These are phyloP conservation scores for Pseudevernia furfuracea DNA, from an alignment of 495 filamentous ascomycete species.

Conservation along the genomic window DNA sequence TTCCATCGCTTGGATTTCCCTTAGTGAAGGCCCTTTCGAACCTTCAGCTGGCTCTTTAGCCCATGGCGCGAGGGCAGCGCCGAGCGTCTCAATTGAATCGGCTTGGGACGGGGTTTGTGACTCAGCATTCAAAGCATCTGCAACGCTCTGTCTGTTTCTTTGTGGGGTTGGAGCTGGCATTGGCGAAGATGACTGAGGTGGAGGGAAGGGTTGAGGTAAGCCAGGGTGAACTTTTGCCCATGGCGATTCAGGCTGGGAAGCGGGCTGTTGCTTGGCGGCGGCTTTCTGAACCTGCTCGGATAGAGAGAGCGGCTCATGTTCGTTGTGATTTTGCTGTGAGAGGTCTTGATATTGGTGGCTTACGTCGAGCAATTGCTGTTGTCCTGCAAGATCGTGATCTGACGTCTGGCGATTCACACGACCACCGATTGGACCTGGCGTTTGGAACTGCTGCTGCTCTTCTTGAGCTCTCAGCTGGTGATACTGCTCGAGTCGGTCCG, in stretches of 20 bases:
- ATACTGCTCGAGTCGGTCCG: conserved; percentile 57
- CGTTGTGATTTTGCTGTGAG: conserved; percentile 20
- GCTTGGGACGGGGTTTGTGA: conserved; percentile 71
- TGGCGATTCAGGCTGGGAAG: conserved; percentile 45
- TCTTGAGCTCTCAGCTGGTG: conserved; percentile 51
- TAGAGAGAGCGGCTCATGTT: conserved; percentile 49
- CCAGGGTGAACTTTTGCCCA: conserved; percentile 55
- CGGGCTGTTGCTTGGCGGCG: conserved; percentile 51
- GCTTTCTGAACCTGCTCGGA: conserved; percentile 87
- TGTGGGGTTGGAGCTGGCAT: conserved; percentile 82
- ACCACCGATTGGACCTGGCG: conserved; percentile 9
- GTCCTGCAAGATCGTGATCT: conserved; percentile 12
- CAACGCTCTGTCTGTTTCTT: conserved; percentile 72
- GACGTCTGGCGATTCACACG: conserved; percentile 11
- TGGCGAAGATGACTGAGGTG: conserved; percentile 63
- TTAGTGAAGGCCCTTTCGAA: conserved; percentile 84
- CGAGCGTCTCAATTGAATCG: conserved; percentile 49
- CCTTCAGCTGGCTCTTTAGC: conserved; percentile 73
- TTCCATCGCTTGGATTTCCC: conserved; percentile 94
- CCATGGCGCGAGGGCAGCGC: conserved; percentile 81
- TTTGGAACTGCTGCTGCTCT: conserved; percentile 32
- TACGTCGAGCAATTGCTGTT: conserved; percentile 25
- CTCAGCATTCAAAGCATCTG: conserved; percentile 66
- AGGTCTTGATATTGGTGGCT: conserved; percentile 21
- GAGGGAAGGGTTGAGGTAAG: conserved; percentile 72